Base-by-base conservation (phyloP, 768 basidiomycete genomes). In the Postia placenta region DNA sequence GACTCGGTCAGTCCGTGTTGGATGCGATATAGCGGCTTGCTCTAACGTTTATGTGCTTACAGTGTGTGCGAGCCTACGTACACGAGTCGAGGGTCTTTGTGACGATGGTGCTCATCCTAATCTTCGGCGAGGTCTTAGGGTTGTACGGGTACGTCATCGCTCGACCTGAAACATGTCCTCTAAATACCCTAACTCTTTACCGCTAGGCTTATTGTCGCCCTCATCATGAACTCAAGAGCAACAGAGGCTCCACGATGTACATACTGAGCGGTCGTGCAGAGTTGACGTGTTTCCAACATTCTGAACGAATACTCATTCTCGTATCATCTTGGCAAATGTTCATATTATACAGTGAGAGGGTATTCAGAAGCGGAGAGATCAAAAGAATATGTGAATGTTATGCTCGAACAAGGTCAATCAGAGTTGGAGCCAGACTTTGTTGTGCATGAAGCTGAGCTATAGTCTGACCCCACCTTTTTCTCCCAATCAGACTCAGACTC, bases 51-150 rank as follows among this genome's bases (percentile, higher is more conserved):
- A 23, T 1, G 12, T 5, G 1, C 4, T 14, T 24, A 0, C 55
- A 93, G 89, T 93, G 91, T 59, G 91, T 93, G 14, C 80, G 92
- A 50, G 91, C 91, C 53, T 96, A 92, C 62, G 79, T 96, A 22
- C 79, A 92, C 59, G 93, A 96, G 69, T 84, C 85, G 53, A 85
- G 81, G 64, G 82, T 97, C 23, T 97, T 94, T 63, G 94, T 97
- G 19, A 75, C 85, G 5, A 97, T 97, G 94, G 92, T 98, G 17
- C 82, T 98, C 36, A 94, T 98, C 55, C 81, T 98, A 62, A 92
- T 92, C 56, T 92, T 92, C 56, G 85, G 83, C 5, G 92, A 95
- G 66, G 93, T 96, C 20, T 71, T 96, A 50, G 93, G 93, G 30
- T 67, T 95, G 48, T 92, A 91, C 60, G 90, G 88, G 83, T 86